Base-by-base conservation (phyloP, 768 basidiomycete genomes). In the Leccinum olivaceopallidum region DNA sequence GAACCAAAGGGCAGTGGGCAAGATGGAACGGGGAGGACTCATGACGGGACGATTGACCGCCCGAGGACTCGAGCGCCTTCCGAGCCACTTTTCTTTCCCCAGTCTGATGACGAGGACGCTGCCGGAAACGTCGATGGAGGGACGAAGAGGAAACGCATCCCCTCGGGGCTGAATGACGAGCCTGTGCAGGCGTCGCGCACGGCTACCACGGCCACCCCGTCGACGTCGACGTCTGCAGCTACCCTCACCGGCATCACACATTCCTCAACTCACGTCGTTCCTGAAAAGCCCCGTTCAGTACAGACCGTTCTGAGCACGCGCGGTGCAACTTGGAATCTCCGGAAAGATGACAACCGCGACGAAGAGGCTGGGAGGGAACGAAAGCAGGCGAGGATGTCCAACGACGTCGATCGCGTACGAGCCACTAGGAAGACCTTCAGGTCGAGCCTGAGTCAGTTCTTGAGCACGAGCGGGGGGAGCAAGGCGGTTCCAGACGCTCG, bases 361-460 rank as follows among this genome's bases (percentile, higher is more conserved):
- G 61, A 63, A 51, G 63, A 63, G 22, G 53, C 48, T 20, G 64
- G 65, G 22, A 73, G 73, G 26, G 73, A 63, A 51, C 60, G 66
- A 61, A 86, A 83, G 73, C 81, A 78, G 39, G 57, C 73, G 53
- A 67, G 66, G 51, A 18, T 71, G 52, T 64, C 62, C 7, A 56
- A 2, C 30, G 71, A 69, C 16, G 36, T 34, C 0, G 57, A 51
- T 50, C 52, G 44, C 10, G 47, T 30, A 22, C 62, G 32, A 34
- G 53, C 4, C n/a, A 67, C 68, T 48, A 69, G 63, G 60, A 69
- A 74, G 60, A 76, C 69, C 34, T 71, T 90, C 55, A 77, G 82
- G 57, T 77, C 73, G 55, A 79, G 72, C 55, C 67, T 92, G 59
- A 78, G 74, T 49, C 79, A 73, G 12, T 90, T 86, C 74, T 80